Evolutionary conservation across 345 rosid species (phyloP).

Genomic region (Lepidium didymum): DNA sequence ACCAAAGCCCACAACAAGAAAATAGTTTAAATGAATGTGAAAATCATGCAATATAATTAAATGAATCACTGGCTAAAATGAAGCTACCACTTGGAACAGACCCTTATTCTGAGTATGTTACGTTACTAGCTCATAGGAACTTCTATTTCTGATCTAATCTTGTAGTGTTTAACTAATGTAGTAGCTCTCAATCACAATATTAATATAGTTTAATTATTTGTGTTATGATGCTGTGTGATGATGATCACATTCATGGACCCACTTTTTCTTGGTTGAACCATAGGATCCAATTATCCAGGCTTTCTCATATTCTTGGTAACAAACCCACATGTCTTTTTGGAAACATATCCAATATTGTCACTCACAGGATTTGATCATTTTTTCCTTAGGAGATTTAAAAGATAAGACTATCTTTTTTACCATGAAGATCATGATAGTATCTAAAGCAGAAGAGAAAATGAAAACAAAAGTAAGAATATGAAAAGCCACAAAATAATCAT

Average conservation of each 20-base stretch:
- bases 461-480: neutral
- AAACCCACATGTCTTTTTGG: neutral
- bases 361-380: neutral
- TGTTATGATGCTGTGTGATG: neutral
- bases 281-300: neutral
- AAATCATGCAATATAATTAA: no score
- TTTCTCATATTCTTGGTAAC: neutral
- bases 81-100: no score
- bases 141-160: no score
- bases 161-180: neutral
- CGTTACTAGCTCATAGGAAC: no score
- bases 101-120: no score
- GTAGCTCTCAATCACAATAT: slow-evolving; percentile 25
- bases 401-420: no score
- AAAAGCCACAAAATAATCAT: slow-evolving; percentile 7
- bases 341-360: neutral
- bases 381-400: neutral
- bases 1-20: no score
- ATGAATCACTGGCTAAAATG: no score
- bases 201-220: neutral
- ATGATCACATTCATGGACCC: slow-evolving; percentile 3
- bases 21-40: no score
- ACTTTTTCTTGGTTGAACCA: neutral
- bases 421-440: neutral
- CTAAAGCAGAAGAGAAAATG: neutral